Evolutionary conservation across 371 early-diverging fungal species (phyloP).

Genomic region (Cokeromyces recurvatus): DNA sequence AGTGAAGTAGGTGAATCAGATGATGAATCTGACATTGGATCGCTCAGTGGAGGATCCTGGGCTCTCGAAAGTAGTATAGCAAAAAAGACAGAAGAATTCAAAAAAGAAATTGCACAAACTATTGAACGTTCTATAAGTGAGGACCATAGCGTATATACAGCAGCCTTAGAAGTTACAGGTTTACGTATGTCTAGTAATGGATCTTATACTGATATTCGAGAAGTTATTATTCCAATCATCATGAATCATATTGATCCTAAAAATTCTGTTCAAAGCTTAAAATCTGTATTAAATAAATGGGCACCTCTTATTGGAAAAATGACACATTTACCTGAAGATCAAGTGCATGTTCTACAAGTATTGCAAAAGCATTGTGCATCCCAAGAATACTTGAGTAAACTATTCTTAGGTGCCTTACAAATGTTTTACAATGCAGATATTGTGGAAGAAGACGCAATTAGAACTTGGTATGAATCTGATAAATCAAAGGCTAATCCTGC

Average conservation of each 20-base stretch:
- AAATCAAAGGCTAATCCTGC: slow-evolving; percentile 23
- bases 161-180: slow-evolving; percentile 85
- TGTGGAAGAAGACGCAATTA: slow-evolving; percentile 78
- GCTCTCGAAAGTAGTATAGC: slow-evolving; percentile 27
- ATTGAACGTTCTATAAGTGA: slow-evolving; percentile 80
- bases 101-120: slow-evolving; percentile 74
- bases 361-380: slow-evolving; percentile 55
- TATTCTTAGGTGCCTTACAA: slow-evolving; percentile 62
- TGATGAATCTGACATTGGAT: slow-evolving; percentile 38
- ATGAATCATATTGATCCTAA: slow-evolving; percentile 52
- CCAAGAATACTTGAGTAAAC: slow-evolving; percentile 38
- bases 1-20: slow-evolving; percentile 52
- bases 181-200: slow-evolving; percentile 88
- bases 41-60: slow-evolving; percentile 33
- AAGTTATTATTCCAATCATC: slow-evolving; percentile 63
- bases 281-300: slow-evolving; percentile 63
- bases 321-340: slow-evolving; percentile 71
- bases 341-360: slow-evolving; percentile 67
- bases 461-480: slow-evolving; percentile 67
- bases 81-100: slow-evolving; percentile 61
- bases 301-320: slow-evolving; percentile 65
- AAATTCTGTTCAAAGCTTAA: slow-evolving; percentile 30
- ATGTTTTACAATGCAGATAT: slow-evolving; percentile 79
- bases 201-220: slow-evolving; percentile 75
- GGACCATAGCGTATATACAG: slow-evolving; percentile 69